These are phyloP conservation scores for Xylariales sp. DNA, from an alignment of 2,329 filamentous ascomycete species.

Conservation along the genomic window DNA sequence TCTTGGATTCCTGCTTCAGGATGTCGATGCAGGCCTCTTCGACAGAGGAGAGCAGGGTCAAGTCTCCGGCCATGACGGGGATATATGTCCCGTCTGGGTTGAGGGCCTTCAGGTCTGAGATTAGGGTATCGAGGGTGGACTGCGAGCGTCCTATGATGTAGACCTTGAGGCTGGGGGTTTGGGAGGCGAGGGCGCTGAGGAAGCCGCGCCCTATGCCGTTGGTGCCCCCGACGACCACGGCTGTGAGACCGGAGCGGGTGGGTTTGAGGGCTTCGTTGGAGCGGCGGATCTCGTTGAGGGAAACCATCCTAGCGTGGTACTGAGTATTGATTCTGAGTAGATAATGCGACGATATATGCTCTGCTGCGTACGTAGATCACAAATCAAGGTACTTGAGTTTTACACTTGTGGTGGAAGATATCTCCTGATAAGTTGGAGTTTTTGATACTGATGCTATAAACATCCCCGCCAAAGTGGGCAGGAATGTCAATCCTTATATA, in stretches of 20 bases:
- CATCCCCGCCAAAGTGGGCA: no score
- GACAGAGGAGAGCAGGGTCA: conserved; percentile 3
- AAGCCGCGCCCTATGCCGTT: conserved; percentile 6
- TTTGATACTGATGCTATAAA: no score
- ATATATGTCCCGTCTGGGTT: conserved; percentile 1
- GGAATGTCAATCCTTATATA: no score
- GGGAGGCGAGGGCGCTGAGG: neutral
- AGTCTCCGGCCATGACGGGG: neutral
- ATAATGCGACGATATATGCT: no score
- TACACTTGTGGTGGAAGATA: no score
- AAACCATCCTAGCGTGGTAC: no score
- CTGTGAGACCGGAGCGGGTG: neutral
- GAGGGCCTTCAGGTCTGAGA: conserved; percentile 1
- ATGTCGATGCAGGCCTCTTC: neutral
- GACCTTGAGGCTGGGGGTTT: conserved; percentile 1
- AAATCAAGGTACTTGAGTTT: no score
- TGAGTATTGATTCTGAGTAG: no score
- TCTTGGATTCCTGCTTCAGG: neutral
- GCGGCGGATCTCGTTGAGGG: neutral
- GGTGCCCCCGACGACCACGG: neutral
- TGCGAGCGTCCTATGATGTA: neutral
- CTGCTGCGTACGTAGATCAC: no score
- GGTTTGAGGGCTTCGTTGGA: conserved; percentile 1
- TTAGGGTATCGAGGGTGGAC: neutral
- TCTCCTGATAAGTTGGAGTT: no score